phyloP scores from a whole-genome alignment of 1,284 basidiomycete genomes.

The Ustilago cynodontis region DNA sequence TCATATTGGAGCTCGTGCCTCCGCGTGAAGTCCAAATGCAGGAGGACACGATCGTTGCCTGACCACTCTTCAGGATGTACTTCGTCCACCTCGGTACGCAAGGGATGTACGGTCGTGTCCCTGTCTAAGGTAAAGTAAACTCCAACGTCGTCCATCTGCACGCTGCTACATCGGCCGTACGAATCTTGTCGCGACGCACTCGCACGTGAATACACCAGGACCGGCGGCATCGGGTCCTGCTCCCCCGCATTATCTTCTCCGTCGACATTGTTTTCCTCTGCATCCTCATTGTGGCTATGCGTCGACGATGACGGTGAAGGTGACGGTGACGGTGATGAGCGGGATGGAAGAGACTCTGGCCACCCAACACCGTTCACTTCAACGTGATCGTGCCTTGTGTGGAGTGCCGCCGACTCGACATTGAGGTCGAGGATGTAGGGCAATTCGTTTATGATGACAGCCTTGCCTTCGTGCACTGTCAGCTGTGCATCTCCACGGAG shows the following conservation, averaged over 20 bases:
- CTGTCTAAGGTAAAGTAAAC: constrained; percentile 25
- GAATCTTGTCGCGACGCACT: neutral
- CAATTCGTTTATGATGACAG: constrained; percentile 37
- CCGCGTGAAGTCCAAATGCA: constrained; percentile 30
- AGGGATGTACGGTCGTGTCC: neutral
- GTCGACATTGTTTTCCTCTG: too few species aligned
- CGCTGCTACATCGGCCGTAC: constrained; percentile 36
- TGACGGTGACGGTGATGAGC: too few species aligned
- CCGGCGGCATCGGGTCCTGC: neutral
- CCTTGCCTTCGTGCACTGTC: constrained; percentile 50
- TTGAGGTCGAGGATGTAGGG: constrained; percentile 23
- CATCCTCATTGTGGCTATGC: too few species aligned
- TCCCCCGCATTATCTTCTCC: too few species aligned
- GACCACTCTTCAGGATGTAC: neutral
- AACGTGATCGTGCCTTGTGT: neutral
- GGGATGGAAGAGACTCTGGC: too few species aligned
- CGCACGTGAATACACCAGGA: constrained; percentile 16
- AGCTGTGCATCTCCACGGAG: constrained; percentile 32
- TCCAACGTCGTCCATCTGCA: constrained; percentile 46
- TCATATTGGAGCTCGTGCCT: constrained; percentile 4
- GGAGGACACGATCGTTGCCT: constrained; percentile 12
- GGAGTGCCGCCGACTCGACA: neutral
- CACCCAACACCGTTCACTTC: neutral
- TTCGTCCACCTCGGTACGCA: neutral
- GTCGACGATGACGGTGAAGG: too few species aligned